Evolutionary conservation across 148 eudicot genomes (phyloP).

Genomic region (Heliosperma pusillum): DNA sequence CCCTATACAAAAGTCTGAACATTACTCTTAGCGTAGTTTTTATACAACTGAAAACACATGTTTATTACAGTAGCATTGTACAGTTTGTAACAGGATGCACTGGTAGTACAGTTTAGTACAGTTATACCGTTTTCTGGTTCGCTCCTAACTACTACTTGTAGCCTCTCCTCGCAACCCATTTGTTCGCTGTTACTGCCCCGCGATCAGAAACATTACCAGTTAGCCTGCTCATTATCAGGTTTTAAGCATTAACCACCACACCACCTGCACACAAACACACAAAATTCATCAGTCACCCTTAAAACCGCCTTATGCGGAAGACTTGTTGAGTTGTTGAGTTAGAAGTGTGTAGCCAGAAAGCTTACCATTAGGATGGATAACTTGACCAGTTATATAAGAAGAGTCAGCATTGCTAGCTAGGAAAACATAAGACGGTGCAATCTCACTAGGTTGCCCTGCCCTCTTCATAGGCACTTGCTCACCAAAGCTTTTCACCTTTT

Average conservation of each 20-base stretch:
- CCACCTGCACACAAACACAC: slow-evolving; percentile 23
- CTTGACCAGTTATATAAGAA: slow-evolving; percentile 73
- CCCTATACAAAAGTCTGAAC: neutral
- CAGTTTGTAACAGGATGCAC: neutral
- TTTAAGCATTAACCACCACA: slow-evolving; percentile 19
- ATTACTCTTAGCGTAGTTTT: too few relatives aligned
- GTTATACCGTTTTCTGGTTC: neutral
- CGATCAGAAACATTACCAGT: neutral
- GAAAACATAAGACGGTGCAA: slow-evolving; percentile 73
- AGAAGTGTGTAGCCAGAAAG: neutral
- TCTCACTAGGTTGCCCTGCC: slow-evolving; percentile 77
- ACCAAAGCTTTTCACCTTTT: slow-evolving; percentile 51
- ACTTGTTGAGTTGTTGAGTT: too few relatives aligned
- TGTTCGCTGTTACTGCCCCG: neutral
- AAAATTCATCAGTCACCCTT: neutral
- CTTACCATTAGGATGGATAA: slow-evolving; percentile 72
- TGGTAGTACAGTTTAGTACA: too few relatives aligned
- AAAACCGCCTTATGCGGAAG: too few relatives aligned
- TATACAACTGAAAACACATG: neutral
- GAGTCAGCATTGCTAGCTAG: slow-evolving; percentile 63
- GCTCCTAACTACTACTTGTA: neutral
- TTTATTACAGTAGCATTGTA: slow-evolving; percentile 4
- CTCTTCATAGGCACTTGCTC: slow-evolving; percentile 68
- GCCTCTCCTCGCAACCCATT: neutral
- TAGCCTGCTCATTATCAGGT: neutral